phyloP scores from a whole-genome alignment of 148 eudicot genomes.

The Salicornia ramosissima region DNA sequence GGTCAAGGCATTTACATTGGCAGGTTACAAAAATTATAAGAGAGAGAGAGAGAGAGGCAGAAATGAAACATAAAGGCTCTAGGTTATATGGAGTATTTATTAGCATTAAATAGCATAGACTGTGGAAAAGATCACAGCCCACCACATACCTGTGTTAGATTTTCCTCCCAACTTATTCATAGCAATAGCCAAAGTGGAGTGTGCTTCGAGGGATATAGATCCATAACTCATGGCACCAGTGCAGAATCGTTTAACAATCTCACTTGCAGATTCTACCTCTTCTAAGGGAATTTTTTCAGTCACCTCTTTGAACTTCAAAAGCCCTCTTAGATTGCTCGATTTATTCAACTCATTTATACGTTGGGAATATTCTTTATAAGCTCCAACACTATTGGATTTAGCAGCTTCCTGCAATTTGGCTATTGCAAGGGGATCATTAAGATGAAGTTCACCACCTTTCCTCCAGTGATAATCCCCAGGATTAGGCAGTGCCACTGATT shows the following conservation, averaged over 20 bases:
- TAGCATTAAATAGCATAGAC: neutral
- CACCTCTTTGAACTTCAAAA: constrained; percentile 74
- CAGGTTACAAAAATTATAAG: too few species aligned
- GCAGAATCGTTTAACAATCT: constrained; percentile 93
- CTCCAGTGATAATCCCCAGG: constrained; percentile 99
- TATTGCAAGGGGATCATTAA: constrained; percentile 93
- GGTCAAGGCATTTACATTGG: constrained; percentile 10
- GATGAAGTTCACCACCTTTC: constrained; percentile 90
- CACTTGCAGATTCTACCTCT: constrained; percentile 91
- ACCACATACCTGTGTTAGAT: constrained; percentile 79
- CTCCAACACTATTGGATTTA: constrained; percentile 80
- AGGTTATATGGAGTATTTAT: neutral
- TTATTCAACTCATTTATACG: constrained; percentile 84
- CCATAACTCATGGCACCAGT: constrained; percentile 99
- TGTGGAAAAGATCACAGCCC: neutral
- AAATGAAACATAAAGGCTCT: neutral
- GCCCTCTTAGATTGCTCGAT: constrained; percentile 83
- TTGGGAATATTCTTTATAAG: constrained; percentile 85
- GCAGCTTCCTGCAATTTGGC: constrained; percentile 97
- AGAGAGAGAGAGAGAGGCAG: neutral
- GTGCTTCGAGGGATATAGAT: constrained; percentile 95
- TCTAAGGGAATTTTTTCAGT: constrained; percentile 63
- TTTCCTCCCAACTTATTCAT: constrained; percentile 98
- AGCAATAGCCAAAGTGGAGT: constrained; percentile 84
- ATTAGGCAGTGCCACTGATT: constrained; percentile 87